Base-by-base conservation (phyloP, 2,329 filamentous ascomycete species). In the Aspergillus alliaceus region DNA sequence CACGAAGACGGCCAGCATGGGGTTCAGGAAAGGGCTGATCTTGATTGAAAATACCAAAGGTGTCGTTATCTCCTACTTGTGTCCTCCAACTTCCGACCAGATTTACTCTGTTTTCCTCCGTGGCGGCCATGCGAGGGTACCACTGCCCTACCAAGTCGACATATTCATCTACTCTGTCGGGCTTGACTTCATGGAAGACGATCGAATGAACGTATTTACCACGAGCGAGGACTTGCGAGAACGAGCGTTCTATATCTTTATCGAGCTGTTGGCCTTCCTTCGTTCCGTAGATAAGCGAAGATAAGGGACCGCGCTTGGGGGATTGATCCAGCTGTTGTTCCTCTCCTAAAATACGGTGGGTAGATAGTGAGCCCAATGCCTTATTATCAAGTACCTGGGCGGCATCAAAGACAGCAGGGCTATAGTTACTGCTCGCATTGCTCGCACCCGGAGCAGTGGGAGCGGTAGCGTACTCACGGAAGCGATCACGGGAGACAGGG, bases 171-270 rank as follows among this genome's bases (percentile, higher is more conserved):
- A 97, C 90, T 78, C 91, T 95, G 69, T 97, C 92, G 59, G 93
- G 92, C 79, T 96, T 92, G 64, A 99, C 95, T 60, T 96, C 86
- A 80, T 99, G 95, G 72, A 96, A 91, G 58, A 96, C 92, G 74
- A 99, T 97, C 47, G 92, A 96, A 77, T 99, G 95, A 54, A 99
- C 93, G 71, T 99, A 99, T 80, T 99, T 99, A 71, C 95, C 95
- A 64, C 95, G 86, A 24, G 95, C 95, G 46, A 99, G 82, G 44
- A 98, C 90, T 75, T 97, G 93, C 51, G 90, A 96, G 79, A 98
- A 99, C 72, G 90, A 96, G 57, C 93, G 88, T 79, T 98, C 92
- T 70, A 99, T 93, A 78, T 98, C 93, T 63, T 90, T 90, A 71
- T 99, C 95, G 73, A 97, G 86, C 79, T 96, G 90, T 60, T 93